Evolutionary conservation across 345 rosid species (phyloP).

Genomic region (Aquilaria yunnanensis): DNA sequence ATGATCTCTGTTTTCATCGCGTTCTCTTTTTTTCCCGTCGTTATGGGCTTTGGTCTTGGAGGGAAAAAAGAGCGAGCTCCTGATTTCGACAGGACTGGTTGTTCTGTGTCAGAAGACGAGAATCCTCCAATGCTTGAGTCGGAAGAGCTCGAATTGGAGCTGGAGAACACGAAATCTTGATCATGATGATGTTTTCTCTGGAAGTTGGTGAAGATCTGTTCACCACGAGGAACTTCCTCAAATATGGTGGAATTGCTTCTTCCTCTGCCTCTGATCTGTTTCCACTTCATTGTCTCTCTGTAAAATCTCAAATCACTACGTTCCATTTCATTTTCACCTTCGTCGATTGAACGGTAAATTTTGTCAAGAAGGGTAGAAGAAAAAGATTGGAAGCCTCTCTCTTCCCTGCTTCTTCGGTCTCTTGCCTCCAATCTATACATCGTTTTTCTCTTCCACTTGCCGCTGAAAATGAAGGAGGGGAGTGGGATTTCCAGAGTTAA

Average conservation of each 20-base stretch:
- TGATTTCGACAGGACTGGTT: constrained; percentile 33
- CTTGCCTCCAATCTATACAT: constrained; percentile 42
- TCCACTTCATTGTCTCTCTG: constrained; percentile 27
- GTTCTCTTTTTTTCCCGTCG: constrained; percentile 31
- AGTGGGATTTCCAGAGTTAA: no score
- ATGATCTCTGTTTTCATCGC: constrained; percentile 25
- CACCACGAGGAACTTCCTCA: constrained; percentile 8
- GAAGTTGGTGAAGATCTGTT: constrained; percentile 16
- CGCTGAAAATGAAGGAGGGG: neutral
- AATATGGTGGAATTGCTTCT: constrained; percentile 14
- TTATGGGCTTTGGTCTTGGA: constrained; percentile 37
- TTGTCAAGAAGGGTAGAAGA: constrained; percentile 87
- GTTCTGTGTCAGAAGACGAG: constrained; percentile 81
- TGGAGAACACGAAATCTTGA: constrained; percentile 44
- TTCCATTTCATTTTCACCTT: constrained; percentile 25
- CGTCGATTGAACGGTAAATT: constrained; percentile 83
- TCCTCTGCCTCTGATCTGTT: constrained; percentile 30
- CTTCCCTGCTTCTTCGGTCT: constrained; percentile 20
- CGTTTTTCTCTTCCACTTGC: neutral
- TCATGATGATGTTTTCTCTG: constrained; percentile 29
- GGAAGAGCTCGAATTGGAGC: constrained; percentile 72
- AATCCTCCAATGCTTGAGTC: constrained; percentile 69
- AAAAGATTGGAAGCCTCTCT: constrained; percentile 59
- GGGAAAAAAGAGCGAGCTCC: constrained; percentile 29
- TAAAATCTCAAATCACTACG: constrained; percentile 32